Conservation (phyloP, 352 stramenopile genomes). For the Lagenidium giganteum region DNA sequence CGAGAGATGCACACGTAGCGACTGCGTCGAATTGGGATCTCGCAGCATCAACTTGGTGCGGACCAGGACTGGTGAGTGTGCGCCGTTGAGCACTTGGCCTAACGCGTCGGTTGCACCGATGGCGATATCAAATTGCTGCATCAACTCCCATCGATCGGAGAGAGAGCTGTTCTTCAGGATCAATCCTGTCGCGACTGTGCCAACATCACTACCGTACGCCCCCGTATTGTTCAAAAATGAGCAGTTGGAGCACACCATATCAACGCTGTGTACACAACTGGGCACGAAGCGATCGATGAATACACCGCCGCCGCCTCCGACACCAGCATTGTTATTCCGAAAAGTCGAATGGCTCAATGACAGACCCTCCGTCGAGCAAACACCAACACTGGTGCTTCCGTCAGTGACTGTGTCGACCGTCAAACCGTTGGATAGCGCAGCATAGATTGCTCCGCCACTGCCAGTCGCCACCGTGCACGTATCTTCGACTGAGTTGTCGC, state of each 20-base stretch:
- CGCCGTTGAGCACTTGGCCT: background rate
- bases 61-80: background rate
- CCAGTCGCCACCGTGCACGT: slow-evolving; percentile 1
- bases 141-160: background rate
- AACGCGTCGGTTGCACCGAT: slow-evolving; percentile 1
- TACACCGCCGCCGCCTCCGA: slow-evolving; percentile 8
- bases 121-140: background rate
- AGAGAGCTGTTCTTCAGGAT: background rate
- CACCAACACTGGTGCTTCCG: no score
- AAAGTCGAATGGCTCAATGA: no score
- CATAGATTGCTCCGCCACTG: slow-evolving; percentile 2
- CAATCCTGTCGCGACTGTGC: background rate
- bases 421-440: background rate
- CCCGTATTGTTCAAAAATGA: background rate
- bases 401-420: no score
- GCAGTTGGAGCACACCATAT: background rate
- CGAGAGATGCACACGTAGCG: background rate
- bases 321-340: slow-evolving; percentile 5
- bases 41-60: background rate
- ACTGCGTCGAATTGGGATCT: background rate
- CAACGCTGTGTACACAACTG: background rate
- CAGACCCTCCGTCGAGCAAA: no score
- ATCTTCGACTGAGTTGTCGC: background rate
- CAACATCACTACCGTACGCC: slow-evolving; percentile 1
- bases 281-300: slow-evolving; percentile 7